Evolutionary conservation across 805 yeast genomes (phyloP), one percentile per base, ranked within the genome.

Genomic region (Debaryomyces castellii): DNA sequence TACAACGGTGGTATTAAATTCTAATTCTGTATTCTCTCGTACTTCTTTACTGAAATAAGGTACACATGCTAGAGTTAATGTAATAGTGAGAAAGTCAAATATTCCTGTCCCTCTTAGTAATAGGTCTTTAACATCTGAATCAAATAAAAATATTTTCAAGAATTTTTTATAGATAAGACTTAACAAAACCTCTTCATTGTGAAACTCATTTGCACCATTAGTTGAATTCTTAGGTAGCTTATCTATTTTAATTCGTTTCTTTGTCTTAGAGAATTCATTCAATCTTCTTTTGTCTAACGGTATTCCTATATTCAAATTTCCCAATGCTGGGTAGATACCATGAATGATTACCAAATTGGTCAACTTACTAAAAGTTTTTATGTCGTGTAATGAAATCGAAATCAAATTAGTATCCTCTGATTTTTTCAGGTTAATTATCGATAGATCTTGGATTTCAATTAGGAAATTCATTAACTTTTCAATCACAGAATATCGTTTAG

Each of bases 301-400:
- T 2, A 88, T 75, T 1, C 90, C 87, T 18, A 83, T 71, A 2
- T 77, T 77, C 7, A 66, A 71, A 1, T 60, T 47, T 0, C 83
- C 78, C 0, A 89, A 50, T 41, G 80, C 77, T 0, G 90, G 80
- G 52, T 85, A 85, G 0, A 92, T 72, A 0, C 96, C 91, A 51
- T 83, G 85, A 1, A 85, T 63, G 0, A 90, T 79, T 1, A 91
- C 70, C 9, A 85, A 47, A 51, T 83, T 85, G 16, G 86, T 62
- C 37, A 92, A 58, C 18, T 74, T 77, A 28, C 86, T 84, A 45
- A 94, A 78, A 3, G 80, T 76, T 59, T 83, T 86, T 76, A 92
- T 82, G 60, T 94, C 98, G 55, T 89, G 90, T 8, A 92, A 71
- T 0, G 97, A 88, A 12, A 92, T 83, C 7, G 85, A 71, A 9